Conservation (phyloP, 805 yeast species). For the Zygosaccharomyces lentus region DNA sequence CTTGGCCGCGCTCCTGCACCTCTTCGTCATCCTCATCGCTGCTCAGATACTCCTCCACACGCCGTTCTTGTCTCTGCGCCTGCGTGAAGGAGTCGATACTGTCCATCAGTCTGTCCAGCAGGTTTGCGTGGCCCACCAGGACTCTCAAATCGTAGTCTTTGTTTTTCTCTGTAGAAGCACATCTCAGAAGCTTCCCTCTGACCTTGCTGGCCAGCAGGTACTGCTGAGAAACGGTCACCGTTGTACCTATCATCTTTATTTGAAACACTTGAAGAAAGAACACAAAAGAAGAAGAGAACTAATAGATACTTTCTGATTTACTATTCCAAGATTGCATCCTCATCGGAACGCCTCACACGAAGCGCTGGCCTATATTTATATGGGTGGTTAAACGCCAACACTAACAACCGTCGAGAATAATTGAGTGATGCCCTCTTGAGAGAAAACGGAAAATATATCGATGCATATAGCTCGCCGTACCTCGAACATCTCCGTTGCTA, state of each 20-base stretch:
- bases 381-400: conserved; percentile 6
- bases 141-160: conserved; percentile 27
- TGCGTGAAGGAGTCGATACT: conserved; percentile 15
- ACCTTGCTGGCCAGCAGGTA: conserved; percentile 23
- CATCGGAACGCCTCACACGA: no score
- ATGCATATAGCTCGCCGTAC: neutral
- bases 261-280: no score
- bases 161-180: conserved; percentile 18
- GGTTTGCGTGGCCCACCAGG: conserved; percentile 34
- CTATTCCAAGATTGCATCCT: no score
- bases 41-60: neutral
- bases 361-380: neutral
- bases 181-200: conserved; percentile 20
- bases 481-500: neutral
- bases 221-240: conserved; percentile 12
- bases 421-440: neutral
- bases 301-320: no score
- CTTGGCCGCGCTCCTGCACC: conserved; percentile 12
- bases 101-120: conserved; percentile 29
- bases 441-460: conserved; percentile 2
- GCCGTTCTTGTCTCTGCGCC: neutral
- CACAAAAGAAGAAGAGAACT: no score
- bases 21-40: conserved; percentile 14
- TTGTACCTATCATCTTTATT: conserved; percentile 6
- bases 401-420: neutral